Percentiles rank a stretch among this genome's conserved stretches.
These are phyloP conservation scores for Collariella sp. DNA, from an alignment of 495 filamentous ascomycete species.

Conservation along the genomic window DNA sequence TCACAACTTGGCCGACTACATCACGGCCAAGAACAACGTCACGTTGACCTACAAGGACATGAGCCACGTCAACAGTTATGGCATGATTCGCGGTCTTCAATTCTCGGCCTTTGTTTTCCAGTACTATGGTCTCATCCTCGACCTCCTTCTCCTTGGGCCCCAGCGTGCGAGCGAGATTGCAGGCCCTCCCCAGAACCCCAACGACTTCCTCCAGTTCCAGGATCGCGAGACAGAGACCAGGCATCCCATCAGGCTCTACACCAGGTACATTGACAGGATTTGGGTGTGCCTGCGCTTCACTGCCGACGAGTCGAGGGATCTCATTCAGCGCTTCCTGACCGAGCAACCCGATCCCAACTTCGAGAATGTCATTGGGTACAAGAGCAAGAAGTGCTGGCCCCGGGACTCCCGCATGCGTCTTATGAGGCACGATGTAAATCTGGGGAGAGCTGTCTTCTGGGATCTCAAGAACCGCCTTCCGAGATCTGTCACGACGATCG, in stretches of 20 bases:
- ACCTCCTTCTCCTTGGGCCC: conserved; percentile 84
- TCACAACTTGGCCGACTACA: conserved; percentile 98
- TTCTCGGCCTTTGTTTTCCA: conserved; percentile 99
- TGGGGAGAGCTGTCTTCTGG: conserved; percentile 98
- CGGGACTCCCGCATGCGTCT: conserved; percentile 94
- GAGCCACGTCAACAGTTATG: conserved; percentile 99
- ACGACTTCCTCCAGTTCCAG: conserved; percentile 96
- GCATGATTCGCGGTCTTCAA: conserved; percentile 93
- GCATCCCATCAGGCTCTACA: conserved; percentile 94
- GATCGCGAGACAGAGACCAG: conserved; percentile 83
- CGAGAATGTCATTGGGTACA: conserved; percentile 97
- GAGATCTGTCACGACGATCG: conserved; percentile 89
- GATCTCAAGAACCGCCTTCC: conserved; percentile 96
- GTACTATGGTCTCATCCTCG: conserved; percentile 94
- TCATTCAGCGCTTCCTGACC: conserved; percentile 96
- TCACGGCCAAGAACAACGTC: conserved; percentile 98
- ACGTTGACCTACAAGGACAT: conserved; percentile 99
- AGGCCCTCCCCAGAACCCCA: conserved; percentile 89
- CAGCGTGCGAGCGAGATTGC: conserved; percentile 96
- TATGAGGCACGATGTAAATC: conserved; percentile 98
- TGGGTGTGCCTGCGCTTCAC: conserved; percentile 96
- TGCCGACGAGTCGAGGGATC: conserved; percentile 87
- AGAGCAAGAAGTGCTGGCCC: conserved; percentile 99
- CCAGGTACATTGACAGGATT: conserved; percentile 93
- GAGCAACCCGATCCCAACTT: conserved; percentile 99